Percentiles rank a stretch among this genome's conserved stretches.
Conservation (phyloP, 2,329 filamentous ascomycete genomes). For the Aspergillus fumigatus region DNA sequence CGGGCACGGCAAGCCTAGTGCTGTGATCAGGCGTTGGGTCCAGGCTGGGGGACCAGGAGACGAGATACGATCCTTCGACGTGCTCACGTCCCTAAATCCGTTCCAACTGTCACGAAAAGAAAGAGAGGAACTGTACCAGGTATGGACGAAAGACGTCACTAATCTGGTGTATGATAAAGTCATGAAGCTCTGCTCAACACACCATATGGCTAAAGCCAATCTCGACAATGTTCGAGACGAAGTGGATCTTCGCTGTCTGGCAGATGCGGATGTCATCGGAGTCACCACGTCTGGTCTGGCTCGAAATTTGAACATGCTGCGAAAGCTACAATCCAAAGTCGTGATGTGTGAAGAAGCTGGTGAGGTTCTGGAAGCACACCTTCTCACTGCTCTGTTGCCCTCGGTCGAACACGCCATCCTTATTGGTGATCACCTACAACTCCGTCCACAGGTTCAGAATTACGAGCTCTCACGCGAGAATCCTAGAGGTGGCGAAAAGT, state of each 20-base stretch:
- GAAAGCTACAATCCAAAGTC: constrained; percentile 36
- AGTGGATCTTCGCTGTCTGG: constrained; percentile 21
- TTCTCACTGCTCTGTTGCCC: constrained; percentile 35
- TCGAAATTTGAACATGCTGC: constrained; percentile 39
- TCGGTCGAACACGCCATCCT: constrained; percentile 38
- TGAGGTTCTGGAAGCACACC: constrained; percentile 62
- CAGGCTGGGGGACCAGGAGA: background rate
- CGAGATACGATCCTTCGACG: constrained; percentile 1
- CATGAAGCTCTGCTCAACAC: background rate
- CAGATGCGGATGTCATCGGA: constrained; percentile 47
- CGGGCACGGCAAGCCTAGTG: background rate
- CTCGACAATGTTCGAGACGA: constrained; percentile 13
- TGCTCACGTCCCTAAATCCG: background rate
- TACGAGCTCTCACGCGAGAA: constrained; percentile 34
- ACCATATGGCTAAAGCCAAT: background rate
- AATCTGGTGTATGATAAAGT: background rate
- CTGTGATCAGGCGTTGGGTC: background rate
- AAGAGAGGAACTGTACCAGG: background rate
- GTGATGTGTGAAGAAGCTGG: constrained; percentile 65
- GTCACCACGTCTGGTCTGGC: constrained; percentile 52
- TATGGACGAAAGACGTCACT: background rate
- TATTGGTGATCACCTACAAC: constrained; percentile 32
- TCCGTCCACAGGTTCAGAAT: constrained; percentile 38
- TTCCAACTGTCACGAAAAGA: background rate
- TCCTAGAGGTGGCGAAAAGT: constrained; percentile 31